A percentile compares a stretch with the other conserved stretches of the same genome.
These are phyloP conservation scores for Candida ficus DNA, from an alignment of 805 yeast genomes.

Conservation along the genomic window DNA sequence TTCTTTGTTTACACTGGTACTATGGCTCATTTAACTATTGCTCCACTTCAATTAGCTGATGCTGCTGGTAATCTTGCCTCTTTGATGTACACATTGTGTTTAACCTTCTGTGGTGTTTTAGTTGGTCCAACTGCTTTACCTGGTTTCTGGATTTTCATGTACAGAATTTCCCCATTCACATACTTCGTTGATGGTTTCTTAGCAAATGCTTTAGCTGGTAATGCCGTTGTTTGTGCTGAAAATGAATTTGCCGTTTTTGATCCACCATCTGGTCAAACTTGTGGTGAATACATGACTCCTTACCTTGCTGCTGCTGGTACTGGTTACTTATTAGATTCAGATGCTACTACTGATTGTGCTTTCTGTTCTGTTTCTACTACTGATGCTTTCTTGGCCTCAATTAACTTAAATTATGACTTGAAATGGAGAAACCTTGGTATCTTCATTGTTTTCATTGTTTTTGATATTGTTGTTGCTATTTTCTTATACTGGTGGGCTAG, in stretches of 20 bases:
- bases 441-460: constrained; percentile 36
- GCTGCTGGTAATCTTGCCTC: constrained; percentile 60
- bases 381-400: constrained; percentile 48
- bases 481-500: constrained; percentile 54
- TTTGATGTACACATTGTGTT: constrained; percentile 50
- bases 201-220: constrained; percentile 49
- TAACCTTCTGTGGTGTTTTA: constrained; percentile 76
- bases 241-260: constrained; percentile 42
- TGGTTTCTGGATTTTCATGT: constrained; percentile 76
- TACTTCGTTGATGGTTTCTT: constrained; percentile 56
- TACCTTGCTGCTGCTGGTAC: constrained; percentile 28
- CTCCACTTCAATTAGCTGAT: constrained; percentile 52
- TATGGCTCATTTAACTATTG: constrained; percentile 50
- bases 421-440: constrained; percentile 68
- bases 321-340: constrained; percentile 11
- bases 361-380: constrained; percentile 58
- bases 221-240: constrained; percentile 39
- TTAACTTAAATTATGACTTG: constrained; percentile 34
- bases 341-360: constrained; percentile 44
- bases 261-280: constrained; percentile 54
- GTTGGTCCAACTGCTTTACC: constrained; percentile 49
- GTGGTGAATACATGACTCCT: constrained; percentile 45
- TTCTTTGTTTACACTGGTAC: constrained; percentile 45
- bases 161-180: constrained; percentile 63
- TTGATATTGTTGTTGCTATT: constrained; percentile 37